phyloP scores from a whole-genome alignment of 2,329 filamentous ascomycete genomes.

The Xylaria sp. region DNA sequence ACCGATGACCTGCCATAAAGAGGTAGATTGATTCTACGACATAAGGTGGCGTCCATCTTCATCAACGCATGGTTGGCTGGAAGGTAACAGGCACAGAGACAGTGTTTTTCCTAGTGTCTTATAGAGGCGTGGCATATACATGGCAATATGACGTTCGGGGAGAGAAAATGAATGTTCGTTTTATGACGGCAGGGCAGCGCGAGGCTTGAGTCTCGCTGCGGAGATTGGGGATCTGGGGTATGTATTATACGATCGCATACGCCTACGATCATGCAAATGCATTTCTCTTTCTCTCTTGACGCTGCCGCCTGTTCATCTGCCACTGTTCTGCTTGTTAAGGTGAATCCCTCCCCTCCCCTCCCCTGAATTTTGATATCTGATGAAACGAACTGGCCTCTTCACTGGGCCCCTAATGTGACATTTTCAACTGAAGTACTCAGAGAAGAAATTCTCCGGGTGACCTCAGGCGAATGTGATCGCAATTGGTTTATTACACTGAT shows the following conservation, averaged over 20 bases:
- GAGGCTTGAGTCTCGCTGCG: conserved; percentile 1
- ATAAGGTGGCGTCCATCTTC: background rate
- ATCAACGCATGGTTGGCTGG: background rate
- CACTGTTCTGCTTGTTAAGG: conserved; percentile 10
- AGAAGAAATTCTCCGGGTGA: background rate
- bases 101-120: background rate
- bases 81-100: background rate
- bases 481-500: background rate
- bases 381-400: background rate
- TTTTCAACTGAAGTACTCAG: background rate
- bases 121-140: background rate
- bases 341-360: conserved; percentile 18
- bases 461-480: background rate
- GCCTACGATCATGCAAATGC: conserved; percentile 21
- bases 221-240: conserved; percentile 1
- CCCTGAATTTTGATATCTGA: background rate
- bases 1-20: background rate
- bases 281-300: conserved; percentile 25
- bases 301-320: conserved; percentile 10
- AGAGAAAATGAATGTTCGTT: conserved; percentile 2
- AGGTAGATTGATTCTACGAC: conserved; percentile 18
- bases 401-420: conserved; percentile 12
- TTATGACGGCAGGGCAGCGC: conserved; percentile 5
- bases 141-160: background rate
- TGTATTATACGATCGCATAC: conserved; percentile 28